These are phyloP conservation scores for Pythium rishiriense DNA, from an alignment of 352 stramenopile genomes.

Conservation along the genomic window DNA sequence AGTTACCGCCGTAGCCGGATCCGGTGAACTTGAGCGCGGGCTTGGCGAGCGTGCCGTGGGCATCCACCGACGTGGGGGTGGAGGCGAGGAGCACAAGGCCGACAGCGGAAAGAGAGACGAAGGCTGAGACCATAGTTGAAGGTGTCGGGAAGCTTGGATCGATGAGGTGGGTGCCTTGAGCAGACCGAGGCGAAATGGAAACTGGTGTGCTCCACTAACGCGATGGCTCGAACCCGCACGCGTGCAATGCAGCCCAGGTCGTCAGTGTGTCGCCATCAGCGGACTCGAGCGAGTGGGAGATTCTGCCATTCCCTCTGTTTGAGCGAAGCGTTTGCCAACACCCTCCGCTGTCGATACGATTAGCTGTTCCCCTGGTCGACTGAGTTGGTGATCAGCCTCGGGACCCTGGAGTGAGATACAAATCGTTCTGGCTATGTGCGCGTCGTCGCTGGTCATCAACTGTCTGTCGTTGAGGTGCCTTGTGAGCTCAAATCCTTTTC, in stretches of 20 bases:
- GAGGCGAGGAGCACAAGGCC: neutral
- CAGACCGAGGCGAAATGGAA: too few species aligned
- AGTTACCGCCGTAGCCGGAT: slow-evolving; percentile 1
- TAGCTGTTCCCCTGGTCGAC: too few species aligned
- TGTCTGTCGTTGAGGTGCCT: neutral
- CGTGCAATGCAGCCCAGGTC: too few species aligned
- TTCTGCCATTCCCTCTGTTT: neutral
- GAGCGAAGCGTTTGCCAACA: too few species aligned
- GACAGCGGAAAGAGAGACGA: slow-evolving; percentile 2
- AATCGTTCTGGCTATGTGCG: too few species aligned
- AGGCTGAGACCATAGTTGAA: slow-evolving; percentile 4
- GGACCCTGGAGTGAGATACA: neutral
- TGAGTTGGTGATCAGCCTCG: neutral
- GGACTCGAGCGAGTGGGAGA: neutral
- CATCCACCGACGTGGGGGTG: neutral
- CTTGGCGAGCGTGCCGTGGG: slow-evolving; percentile 12
- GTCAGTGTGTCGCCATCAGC: too few species aligned
- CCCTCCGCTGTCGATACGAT: too few species aligned
- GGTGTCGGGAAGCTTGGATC: too few species aligned
- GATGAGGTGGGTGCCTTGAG: too few species aligned
- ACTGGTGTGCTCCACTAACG: too few species aligned
- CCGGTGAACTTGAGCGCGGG: slow-evolving; percentile 1
- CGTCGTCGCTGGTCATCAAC: neutral
- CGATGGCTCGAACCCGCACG: too few species aligned
- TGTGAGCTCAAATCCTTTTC: too few species aligned